A percentile compares a stretch with the other conserved stretches of the same genome.
These are phyloP conservation scores for Fusarium sp. DNA, from an alignment of 2,329 filamentous ascomycete species.

Conservation along the genomic window DNA sequence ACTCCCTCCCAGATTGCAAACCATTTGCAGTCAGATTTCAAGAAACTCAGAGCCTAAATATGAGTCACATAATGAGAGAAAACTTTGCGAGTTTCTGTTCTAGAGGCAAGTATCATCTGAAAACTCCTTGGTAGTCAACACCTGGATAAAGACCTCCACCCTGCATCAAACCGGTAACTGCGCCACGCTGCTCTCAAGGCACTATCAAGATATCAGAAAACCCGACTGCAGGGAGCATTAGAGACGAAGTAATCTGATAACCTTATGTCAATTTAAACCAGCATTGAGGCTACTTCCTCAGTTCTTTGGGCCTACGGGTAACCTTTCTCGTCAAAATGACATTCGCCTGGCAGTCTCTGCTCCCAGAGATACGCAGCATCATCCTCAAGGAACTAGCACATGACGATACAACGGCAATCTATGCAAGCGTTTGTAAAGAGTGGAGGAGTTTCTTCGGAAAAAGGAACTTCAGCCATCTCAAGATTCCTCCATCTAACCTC, in stretches of 20 bases:
- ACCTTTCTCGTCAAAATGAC: background rate
- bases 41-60: background rate
- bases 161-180: background rate
- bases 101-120: background rate
- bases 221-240: accelerated
- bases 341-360: background rate
- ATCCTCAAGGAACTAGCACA: background rate
- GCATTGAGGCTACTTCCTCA: background rate
- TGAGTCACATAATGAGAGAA: background rate
- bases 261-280: background rate
- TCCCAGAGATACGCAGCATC: background rate
- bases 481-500: background rate
- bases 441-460: background rate
- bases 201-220: background rate
- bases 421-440: background rate
- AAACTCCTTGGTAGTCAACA: background rate
- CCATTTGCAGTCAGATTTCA: background rate
- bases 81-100: background rate
- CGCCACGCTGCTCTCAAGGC: background rate
- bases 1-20: background rate
- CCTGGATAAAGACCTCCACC: background rate
- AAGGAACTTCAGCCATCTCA: background rate
- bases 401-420: background rate
- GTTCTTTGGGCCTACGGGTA: background rate
- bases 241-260: background rate